A percentile compares a stretch with the other conserved stretches of the same genome.
Conservation (phyloP, 495 filamentous ascomycete species). For the Penicillium nucicola region DNA sequence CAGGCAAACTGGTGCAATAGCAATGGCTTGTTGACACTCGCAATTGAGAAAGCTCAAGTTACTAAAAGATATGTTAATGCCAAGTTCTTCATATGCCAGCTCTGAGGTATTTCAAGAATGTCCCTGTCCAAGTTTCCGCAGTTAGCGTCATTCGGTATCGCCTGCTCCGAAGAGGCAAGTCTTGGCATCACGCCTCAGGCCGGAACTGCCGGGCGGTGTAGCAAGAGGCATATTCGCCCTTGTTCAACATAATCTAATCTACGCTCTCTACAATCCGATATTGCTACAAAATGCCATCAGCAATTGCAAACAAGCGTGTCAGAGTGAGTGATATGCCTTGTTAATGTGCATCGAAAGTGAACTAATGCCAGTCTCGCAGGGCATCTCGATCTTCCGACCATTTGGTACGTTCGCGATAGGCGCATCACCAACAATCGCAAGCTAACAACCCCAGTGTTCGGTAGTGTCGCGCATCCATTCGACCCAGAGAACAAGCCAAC, state of each 20-base stretch:
- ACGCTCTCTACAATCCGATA: background rate
- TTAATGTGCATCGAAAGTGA: background rate
- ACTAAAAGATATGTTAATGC: no score
- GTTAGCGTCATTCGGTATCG: constrained; percentile 1
- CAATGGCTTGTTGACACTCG: background rate
- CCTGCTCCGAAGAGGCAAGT: background rate
- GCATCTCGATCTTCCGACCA: constrained; percentile 70
- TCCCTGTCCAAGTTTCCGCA: background rate
- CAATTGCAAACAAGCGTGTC: constrained; percentile 55
- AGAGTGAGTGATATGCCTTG: constrained; percentile 38
- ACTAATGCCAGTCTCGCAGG: constrained; percentile 40
- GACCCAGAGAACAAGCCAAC: constrained; percentile 66
- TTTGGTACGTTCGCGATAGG: constrained; percentile 49
- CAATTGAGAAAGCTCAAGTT: background rate
- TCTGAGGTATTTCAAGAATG: background rate
- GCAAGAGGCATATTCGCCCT: constrained; percentile 1
- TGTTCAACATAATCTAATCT: background rate
- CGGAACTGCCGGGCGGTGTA: background rate
- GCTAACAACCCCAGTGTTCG: constrained; percentile 55
- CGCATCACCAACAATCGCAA: background rate
- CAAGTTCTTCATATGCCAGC: no score
- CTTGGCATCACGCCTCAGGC: no score
- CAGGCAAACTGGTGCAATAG: background rate
- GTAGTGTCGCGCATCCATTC: constrained; percentile 73
- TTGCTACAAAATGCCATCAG: constrained; percentile 48